phyloP scores from a whole-genome alignment of 345 rosid species.

The Schrenkiella parvula region DNA sequence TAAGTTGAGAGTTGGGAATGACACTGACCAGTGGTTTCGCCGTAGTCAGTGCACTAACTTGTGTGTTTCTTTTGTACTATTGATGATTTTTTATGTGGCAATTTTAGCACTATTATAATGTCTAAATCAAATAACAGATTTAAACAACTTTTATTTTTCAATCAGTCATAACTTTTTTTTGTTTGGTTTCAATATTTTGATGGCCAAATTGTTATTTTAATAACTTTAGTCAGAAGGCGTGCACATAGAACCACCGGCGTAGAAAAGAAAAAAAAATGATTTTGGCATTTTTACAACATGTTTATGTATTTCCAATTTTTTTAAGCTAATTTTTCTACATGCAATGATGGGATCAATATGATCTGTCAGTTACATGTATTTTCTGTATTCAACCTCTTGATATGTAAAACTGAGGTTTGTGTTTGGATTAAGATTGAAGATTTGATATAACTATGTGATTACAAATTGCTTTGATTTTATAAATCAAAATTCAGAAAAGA shows the following conservation, averaged over 20 bases:
- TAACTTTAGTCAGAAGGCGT: not conserved
- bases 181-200: not conserved
- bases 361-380: not conserved
- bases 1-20: slow-evolving; percentile 9
- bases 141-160: not conserved
- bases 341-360: not conserved
- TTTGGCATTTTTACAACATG: too few relatives aligned
- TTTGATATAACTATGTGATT: not conserved
- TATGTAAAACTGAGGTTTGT: not conserved
- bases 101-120: not conserved
- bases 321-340: not conserved
- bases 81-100: not conserved
- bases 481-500: not conserved
- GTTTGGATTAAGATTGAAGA: not conserved
- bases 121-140: not conserved
- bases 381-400: not conserved
- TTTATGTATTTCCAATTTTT: too few relatives aligned
- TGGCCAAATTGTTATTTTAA: not conserved
- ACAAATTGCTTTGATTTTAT: not conserved
- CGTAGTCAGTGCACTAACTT: slow-evolving; percentile 22
- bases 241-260: too few relatives aligned
- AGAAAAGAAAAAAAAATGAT: too few relatives aligned
- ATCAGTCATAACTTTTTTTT: not conserved
- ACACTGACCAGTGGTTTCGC: slow-evolving; percentile 18
- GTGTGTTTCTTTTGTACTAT: not conserved